Evolutionary conservation across 768 basidiomycete genomes (phyloP).

Genomic region (Amanita polypyramis): DNA sequence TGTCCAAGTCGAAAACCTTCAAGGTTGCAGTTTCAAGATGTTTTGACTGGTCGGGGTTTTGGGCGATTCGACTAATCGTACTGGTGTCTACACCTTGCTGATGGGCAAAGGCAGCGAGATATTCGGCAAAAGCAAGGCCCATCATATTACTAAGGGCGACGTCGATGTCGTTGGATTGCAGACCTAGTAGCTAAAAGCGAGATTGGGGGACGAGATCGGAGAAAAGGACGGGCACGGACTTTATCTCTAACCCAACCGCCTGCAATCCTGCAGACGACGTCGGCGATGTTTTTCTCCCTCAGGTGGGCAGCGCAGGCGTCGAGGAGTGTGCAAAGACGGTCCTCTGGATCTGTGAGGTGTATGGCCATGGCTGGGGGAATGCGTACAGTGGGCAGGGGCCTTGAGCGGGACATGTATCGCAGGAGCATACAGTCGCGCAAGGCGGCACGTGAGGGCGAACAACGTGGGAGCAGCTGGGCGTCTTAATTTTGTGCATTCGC

Average conservation of each 20-base stretch:
- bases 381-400: slow-evolving; percentile 7
- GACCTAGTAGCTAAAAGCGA: slow-evolving; percentile 58
- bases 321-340: slow-evolving; percentile 62
- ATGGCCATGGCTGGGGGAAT: slow-evolving; percentile 28
- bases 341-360: slow-evolving; percentile 57
- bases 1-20: slow-evolving; percentile 65
- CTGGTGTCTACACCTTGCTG: slow-evolving; percentile 42
- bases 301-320: slow-evolving; percentile 63
- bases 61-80: slow-evolving; percentile 72
- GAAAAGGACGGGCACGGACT: slow-evolving; percentile 32
- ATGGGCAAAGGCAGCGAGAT: slow-evolving; percentile 54
- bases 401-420: background rate
- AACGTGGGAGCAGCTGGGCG: slow-evolving; percentile 3
- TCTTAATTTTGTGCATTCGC: background rate
- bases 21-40: slow-evolving; percentile 94
- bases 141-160: slow-evolving; percentile 85
- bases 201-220: background rate
- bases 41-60: slow-evolving; percentile 95
- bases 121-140: slow-evolving; percentile 79
- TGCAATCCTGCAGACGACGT: slow-evolving; percentile 76
- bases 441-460: slow-evolving; percentile 4
- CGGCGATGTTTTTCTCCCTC: slow-evolving; percentile 36
- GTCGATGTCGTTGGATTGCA: slow-evolving; percentile 86
- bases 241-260: slow-evolving; percentile 99
- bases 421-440: background rate